Base-by-base conservation (phyloP, 1,284 basidiomycete species). In the Marasmius fiardii region DNA sequence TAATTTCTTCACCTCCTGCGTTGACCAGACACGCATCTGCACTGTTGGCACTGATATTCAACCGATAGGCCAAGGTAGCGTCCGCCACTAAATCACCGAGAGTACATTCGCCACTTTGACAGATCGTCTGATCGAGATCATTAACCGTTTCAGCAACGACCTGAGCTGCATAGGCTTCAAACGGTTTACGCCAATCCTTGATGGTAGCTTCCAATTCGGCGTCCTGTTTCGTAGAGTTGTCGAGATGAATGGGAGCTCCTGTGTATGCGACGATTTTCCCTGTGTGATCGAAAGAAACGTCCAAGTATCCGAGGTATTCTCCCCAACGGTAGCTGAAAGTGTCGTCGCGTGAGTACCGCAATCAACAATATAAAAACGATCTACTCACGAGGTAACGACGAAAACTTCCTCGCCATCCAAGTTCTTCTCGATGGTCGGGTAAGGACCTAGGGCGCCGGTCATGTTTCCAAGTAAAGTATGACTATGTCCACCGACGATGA, bases 401-500 rank as follows among this genome's bases (percentile, higher is more conserved):
- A 72, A 74, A 11, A 77, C 74, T 43, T 74, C 74, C 21, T 77
- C 74, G 8, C 74, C 72, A 48, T 73, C 69, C 18, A 69, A 61
- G 61, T 77, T 77, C 31, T 63, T 66, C 43, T 63, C 68, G 33
- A 76, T 71, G 2, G 75, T 77, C 2, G 75, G 75, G 58, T 77
- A 77, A 7, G 67, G 64, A 7, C 75, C 75, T 34, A 61, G 64
- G 5, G 71, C 69, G 41, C 64, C 70, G 21, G 65, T 61, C 55
- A 73, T 67, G 49, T 72, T 66, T 26, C 73, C 74, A 11, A 77
- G 64, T 18, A 74, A 70, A n/a, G 74, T 76, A 60, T 77, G 74
- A 3, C 71, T 73, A 59, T 76, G 74, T 5, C 74, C 75, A n/a
- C 74, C 72, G 56, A 74, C 64, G 53, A 74, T 72, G 51, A 75